Evolutionary conservation across 2,329 filamentous ascomycete genomes (phyloP), one percentile per base, ranked within the genome.

Genomic region (Aspergillus tubingensis): DNA sequence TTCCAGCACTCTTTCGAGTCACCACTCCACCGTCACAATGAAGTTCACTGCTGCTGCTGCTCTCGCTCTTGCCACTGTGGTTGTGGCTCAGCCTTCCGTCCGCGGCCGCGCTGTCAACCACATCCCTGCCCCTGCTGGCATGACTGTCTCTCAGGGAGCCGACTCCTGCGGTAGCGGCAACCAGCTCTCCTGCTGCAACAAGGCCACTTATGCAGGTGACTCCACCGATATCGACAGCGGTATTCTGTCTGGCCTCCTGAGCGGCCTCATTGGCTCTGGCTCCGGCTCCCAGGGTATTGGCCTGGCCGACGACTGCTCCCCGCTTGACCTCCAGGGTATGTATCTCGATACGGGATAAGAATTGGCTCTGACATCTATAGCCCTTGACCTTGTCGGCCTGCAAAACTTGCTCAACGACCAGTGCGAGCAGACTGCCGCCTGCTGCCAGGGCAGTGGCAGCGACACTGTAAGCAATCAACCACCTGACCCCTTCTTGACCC

Each of bases 291-390:
- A 70, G 49, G 70, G 72, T 41, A 53, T 76, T n/a, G 70, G 70
- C 67, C 64, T 77, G 59, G 76, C 76, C 68, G 67, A 71, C 61
- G 69, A 75, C 66, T 78, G 76, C 74, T 76, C 74, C 66, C 73
- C 76, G 67, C 68, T 78, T 36, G 67, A 70, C 54, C 23, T 74
- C 53, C 51, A 70, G 50, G 47, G 75, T 63, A 59, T 3, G 57
- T 49, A 19, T 19, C 3, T 8, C 19, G 3, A 13, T 52, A 8
- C 1, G 0, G 8, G 13, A 19, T 17, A 36, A 8, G 3, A 13
- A 30, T 2, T 11, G 5, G 5, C 21, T 27, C n/a, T 27, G 15
- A 27, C 2, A 13, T 8, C 49, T 73, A 70, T 75, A 63, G 62
- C 65, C 51, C 49, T 75, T 54, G 64, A 60, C 60, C 11, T 72